Evolutionary conservation across 306 rosid species (phyloP).

Genomic region (Fragaria ananassa): DNA sequence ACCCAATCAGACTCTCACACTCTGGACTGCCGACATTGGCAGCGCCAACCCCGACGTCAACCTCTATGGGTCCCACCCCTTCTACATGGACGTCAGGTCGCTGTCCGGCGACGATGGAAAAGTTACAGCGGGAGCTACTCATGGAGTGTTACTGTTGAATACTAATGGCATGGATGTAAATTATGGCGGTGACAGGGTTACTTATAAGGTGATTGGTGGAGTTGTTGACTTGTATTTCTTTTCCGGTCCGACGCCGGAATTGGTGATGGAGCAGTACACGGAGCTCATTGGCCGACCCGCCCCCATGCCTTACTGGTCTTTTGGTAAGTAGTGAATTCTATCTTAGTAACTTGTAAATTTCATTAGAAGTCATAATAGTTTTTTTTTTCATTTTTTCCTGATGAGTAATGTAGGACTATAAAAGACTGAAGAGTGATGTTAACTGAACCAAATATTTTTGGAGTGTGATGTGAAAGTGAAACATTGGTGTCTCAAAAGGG

Average conservation of each 20-base stretch:
- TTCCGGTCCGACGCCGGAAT: conserved; percentile 62
- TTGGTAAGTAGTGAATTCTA: conserved; percentile 46
- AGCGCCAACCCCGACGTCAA: conserved; percentile 47
- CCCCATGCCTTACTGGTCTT: conserved; percentile 88
- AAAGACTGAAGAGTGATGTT: background rate
- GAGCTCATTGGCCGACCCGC: conserved; percentile 75
- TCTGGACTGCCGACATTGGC: conserved; percentile 56
- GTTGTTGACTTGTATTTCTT: conserved; percentile 65
- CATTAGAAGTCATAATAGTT: background rate
- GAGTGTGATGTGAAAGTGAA: background rate
- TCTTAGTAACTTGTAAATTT: background rate
- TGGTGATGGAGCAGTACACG: conserved; percentile 75
- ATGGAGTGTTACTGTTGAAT: conserved; percentile 71
- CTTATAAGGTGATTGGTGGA: conserved; percentile 75
- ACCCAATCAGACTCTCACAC: conserved; percentile 45
- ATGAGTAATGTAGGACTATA: background rate
- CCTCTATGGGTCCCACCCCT: conserved; percentile 86
- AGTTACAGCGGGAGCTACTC: conserved; percentile 47
- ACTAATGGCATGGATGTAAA: conserved; percentile 80
- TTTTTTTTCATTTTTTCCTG: no score
- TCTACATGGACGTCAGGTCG: conserved; percentile 68
- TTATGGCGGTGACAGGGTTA: conserved; percentile 57
- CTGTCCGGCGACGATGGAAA: conserved; percentile 38
- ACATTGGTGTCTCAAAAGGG: background rate
- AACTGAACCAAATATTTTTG: no score